Evolutionary conservation across 2,329 filamentous ascomycete species (phyloP).

Genomic region (Verticillium klebahnii): DNA sequence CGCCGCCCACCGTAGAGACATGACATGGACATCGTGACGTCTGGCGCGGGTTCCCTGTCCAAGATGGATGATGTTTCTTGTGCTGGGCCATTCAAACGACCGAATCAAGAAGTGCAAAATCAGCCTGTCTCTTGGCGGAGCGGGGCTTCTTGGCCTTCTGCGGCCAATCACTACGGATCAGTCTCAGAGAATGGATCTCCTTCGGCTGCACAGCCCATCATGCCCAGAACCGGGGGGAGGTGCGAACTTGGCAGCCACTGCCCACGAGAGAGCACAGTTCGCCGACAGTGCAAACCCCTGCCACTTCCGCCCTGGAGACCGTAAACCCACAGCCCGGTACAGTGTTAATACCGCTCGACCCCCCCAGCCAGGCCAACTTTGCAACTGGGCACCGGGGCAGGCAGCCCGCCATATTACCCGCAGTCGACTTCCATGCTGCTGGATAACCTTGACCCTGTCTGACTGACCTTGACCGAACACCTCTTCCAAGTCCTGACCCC

Average conservation of each 20-base stretch:
- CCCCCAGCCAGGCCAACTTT: neutral
- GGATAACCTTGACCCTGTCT: neutral
- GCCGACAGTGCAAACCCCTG: neutral
- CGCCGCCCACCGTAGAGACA: too few species aligned
- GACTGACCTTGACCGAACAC: neutral
- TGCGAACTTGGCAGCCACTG: neutral
- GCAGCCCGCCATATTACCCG: neutral
- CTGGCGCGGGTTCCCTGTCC: neutral
- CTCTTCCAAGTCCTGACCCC: neutral
- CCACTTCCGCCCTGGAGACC: too few species aligned
- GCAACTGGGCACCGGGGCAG: neutral
- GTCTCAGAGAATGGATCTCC: neutral
- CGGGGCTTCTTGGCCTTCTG: neutral
- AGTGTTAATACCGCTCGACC: neutral
- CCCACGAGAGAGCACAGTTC: neutral
- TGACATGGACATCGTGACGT: neutral
- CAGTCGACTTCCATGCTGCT: neutral
- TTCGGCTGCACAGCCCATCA: neutral
- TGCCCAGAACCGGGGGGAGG: neutral
- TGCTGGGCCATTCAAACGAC: neutral
- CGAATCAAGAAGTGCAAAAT: constrained; percentile 10
- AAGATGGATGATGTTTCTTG: neutral
- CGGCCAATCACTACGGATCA: constrained; percentile 3
- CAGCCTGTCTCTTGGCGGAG: constrained; percentile 7
- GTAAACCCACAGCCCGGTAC: neutral